Evolutionary conservation across 345 rosid species (phyloP), one percentile per base, ranked within the genome.

Genomic region (Rhodamnia argentea): DNA sequence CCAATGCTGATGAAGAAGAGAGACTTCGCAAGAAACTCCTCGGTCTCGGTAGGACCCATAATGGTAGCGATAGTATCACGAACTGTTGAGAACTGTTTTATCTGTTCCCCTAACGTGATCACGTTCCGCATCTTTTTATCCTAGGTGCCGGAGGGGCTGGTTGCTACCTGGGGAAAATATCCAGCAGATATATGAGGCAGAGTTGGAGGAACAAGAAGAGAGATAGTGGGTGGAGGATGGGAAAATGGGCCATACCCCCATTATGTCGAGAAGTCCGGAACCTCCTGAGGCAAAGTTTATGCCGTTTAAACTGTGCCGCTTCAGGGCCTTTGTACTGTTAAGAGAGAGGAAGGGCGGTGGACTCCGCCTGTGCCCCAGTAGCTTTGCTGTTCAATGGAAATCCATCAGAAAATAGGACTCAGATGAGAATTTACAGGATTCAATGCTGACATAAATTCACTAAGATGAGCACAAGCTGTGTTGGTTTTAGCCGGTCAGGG

Each of bases 211-310:
- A 58, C 37, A 27, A 84, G 51, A 60, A 47, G 32, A 32, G 58
- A 62, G 23, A 84, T 7, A 51, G 40, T 32, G 52, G 51, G 26
- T 22, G 51, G 32, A 60, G 54, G 27, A 84, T 62, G 55, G 55
- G 15, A 37, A 37, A 59, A 56, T 1, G 24, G 76, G 76, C 44
- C 16, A 32, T 74, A 88, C 83, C 75, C 94, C 92, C 0, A 91
- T 93, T 42, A 58, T 4, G 83, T 87, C 87, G 7, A 91, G 91
- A 85, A 94, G 87, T 86, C 94, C 94, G 1, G 89, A 91, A 20
- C 94, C 94, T 47, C 90, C 96, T 2, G 96, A 93, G 76, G 95
- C 91, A 54, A 94, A 94, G 87, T 90, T 93, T 52, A 82, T 56
- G 14, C 94, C 94, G 54, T 85, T 87, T 64, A 91, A 89, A 55